Conservation (phyloP, 2,329 filamentous ascomycete species). For the Gyromitra esculenta region DNA sequence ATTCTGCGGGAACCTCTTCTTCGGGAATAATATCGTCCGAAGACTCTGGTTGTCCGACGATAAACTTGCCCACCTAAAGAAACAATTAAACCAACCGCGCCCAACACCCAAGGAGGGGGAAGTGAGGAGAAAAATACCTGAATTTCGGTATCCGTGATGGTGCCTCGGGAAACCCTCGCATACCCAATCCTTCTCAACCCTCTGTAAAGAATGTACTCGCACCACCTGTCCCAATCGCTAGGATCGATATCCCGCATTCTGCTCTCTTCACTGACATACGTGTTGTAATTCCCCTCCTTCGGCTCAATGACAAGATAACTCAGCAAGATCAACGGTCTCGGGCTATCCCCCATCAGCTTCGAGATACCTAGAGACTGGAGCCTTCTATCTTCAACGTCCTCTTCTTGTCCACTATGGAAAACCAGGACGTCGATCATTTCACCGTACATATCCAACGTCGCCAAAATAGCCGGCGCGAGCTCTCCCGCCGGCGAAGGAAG, state of each 20-base stretch:
- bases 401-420: constrained; percentile 98
- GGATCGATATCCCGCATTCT: constrained; percentile 96
- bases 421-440: constrained; percentile 92
- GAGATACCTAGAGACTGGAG: constrained; percentile 87
- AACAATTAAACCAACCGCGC: constrained; percentile 49
- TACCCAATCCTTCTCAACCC: constrained; percentile 85
- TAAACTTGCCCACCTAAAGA: constrained; percentile 82
- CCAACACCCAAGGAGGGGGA: constrained; percentile 52
- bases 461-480: constrained; percentile 92
- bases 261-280: constrained; percentile 83
- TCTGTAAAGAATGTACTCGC: constrained; percentile 98
- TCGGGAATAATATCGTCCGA: constrained; percentile 72
- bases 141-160: constrained; percentile 96
- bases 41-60: constrained; percentile 75
- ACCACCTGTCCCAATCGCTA: constrained; percentile 96
- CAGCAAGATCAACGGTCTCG: constrained; percentile 83
- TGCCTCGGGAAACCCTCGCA: constrained; percentile 84
- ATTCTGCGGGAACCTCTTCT: constrained; percentile 76
- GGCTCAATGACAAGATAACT: constrained; percentile 94
- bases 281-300: constrained; percentile 93
- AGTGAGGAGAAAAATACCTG: constrained; percentile 68
- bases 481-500: constrained; percentile 93
- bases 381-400: constrained; percentile 89
- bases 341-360: constrained; percentile 83
- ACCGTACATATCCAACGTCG: constrained; percentile 93